These are phyloP conservation scores for Tricholoma bakamatsutake DNA, from an alignment of 768 basidiomycete genomes.

Conservation along the genomic window DNA sequence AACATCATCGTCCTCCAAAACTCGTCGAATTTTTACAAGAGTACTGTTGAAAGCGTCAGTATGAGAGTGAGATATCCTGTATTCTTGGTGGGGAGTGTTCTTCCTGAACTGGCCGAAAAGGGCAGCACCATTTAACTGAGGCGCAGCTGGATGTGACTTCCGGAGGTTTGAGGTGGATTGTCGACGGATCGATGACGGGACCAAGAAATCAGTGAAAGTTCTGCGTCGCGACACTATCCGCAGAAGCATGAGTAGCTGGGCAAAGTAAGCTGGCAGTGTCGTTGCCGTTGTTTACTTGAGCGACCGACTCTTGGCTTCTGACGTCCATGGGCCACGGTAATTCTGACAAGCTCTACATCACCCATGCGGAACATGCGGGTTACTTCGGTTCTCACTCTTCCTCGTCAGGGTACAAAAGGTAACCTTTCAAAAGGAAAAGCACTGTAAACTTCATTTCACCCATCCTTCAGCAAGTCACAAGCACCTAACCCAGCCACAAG, in stretches of 20 bases:
- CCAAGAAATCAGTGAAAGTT: constrained; percentile 34
- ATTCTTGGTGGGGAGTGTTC: constrained; percentile 7
- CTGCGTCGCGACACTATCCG: constrained; percentile 16
- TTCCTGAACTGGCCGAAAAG: constrained; percentile 12
- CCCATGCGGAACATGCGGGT: constrained; percentile 83
- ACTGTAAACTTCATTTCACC: constrained; percentile 1
- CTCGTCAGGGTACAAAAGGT: constrained; percentile 69
- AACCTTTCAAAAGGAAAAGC: background rate
- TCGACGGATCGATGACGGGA: constrained; percentile 27
- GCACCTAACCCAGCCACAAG: constrained; percentile 56
- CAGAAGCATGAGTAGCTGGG: constrained; percentile 3
- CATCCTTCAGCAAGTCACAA: constrained; percentile 51
- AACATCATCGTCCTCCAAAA: constrained; percentile 30
- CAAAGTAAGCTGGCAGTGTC: background rate
- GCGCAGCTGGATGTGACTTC: constrained; percentile 1
- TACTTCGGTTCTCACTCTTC: constrained; percentile 77
- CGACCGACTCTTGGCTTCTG: too few relatives aligned
- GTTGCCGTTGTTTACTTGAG: background rate
- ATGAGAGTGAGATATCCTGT: constrained; percentile 9
- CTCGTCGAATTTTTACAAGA: constrained; percentile 32
- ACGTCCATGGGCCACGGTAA: constrained; percentile 77
- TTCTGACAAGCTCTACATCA: constrained; percentile 83
- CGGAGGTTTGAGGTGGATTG: constrained; percentile 2
- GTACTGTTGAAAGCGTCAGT: constrained; percentile 23
- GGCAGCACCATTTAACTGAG: constrained; percentile 3